phyloP scores from a whole-genome alignment of 352 stramenopile genomes.

The Saprolegnia diclina region DNA sequence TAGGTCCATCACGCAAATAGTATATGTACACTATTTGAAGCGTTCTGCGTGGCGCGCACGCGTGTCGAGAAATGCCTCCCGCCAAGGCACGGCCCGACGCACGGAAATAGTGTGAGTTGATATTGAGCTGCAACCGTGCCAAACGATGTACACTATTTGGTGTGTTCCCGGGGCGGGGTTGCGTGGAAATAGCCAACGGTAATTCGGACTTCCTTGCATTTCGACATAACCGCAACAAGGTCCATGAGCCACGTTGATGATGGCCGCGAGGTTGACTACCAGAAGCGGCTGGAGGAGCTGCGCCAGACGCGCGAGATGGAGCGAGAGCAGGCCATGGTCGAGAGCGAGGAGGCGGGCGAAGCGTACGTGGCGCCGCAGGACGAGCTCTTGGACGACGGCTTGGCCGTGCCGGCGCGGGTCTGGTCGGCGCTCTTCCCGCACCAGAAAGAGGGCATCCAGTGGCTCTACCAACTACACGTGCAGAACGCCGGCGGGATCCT shows the following conservation, averaged over 20 bases:
- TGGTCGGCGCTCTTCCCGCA: slow-evolving; percentile 88
- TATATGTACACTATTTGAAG: no score
- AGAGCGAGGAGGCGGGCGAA: slow-evolving; percentile 12
- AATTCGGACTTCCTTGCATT: not conserved
- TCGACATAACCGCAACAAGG: not conserved
- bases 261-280: slow-evolving; percentile 18
- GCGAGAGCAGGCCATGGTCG: slow-evolving; percentile 5
- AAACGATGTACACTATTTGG: no score
- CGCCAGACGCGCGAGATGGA: slow-evolving; percentile 11
- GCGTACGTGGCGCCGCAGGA: slow-evolving; percentile 6
- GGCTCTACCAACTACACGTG: slow-evolving; percentile 95
- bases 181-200: not conserved
- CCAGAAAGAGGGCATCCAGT: slow-evolving; percentile 92
- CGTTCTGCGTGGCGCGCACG: no score
- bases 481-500: slow-evolving; percentile 96
- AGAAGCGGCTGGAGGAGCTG: slow-evolving; percentile 16
- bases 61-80: no score
- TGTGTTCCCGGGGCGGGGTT: not conserved
- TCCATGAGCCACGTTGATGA: slow-evolving; percentile 5
- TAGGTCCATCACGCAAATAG: no score
- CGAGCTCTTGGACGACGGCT: slow-evolving; percentile 30
- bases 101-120: no score
- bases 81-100: no score
- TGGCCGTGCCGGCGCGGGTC: slow-evolving; percentile 64
- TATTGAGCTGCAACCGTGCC: no score